phyloP scores from a whole-genome alignment of 345 rosid species.

The Eucalyptus polyanthemos region DNA sequence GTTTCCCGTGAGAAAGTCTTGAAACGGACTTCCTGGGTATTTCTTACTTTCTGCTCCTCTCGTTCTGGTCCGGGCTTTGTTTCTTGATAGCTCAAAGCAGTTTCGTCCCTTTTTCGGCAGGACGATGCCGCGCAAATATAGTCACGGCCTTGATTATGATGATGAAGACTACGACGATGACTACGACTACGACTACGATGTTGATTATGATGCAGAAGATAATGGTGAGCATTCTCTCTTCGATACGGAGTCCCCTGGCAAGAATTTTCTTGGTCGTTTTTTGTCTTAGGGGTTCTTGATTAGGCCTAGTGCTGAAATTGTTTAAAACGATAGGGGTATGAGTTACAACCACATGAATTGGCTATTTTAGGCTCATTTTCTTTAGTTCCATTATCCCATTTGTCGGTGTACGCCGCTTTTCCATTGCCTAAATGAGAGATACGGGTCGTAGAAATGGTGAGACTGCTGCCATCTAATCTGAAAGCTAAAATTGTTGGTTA shows the following conservation, averaged over 20 bases:
- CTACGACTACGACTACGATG: constrained; percentile 13
- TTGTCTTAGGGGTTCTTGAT: background rate
- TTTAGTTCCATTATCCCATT: background rate
- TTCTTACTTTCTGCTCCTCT: background rate
- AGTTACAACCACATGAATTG: background rate
- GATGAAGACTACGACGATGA: background rate
- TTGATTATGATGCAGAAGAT: constrained; percentile 12
- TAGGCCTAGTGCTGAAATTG: background rate
- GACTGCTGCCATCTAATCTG: background rate
- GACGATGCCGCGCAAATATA: background rate
- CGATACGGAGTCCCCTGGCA: background rate
- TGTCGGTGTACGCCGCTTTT: background rate
- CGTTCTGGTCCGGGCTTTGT: background rate
- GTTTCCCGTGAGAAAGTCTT: background rate
- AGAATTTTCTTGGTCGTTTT: background rate
- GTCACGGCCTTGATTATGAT: constrained; percentile 7
- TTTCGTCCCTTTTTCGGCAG: background rate
- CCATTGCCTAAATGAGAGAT: background rate
- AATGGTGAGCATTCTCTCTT: background rate
- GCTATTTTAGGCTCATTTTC: background rate
- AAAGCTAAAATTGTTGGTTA: background rate
- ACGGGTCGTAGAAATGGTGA: background rate
- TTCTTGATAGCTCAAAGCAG: background rate
- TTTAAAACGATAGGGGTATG: background rate
- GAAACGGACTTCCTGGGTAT: background rate